Conservation (phyloP, 2,329 filamentous ascomycete species). For the Aplosporella prunicola region DNA sequence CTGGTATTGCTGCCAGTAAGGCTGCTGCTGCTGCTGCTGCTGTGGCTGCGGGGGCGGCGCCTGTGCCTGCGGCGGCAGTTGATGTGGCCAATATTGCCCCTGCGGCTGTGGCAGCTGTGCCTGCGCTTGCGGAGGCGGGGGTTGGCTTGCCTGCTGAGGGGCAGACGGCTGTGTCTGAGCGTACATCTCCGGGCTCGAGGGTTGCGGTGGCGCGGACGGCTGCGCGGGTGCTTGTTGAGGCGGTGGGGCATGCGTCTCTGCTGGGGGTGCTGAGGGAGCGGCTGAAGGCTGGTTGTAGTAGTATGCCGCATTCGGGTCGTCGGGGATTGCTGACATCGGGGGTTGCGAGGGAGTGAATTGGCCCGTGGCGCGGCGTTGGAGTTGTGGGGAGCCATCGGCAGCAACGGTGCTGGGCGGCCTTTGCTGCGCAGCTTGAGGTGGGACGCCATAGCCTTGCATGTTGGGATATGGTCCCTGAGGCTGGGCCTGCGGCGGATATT, state of each 20-base stretch:
- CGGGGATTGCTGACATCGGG: constrained; percentile 23
- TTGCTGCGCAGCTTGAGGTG: constrained; percentile 18
- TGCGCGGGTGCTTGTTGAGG: constrained; percentile 9
- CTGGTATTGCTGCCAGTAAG: constrained; percentile 14
- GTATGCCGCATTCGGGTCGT: constrained; percentile 21
- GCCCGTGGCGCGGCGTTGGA: constrained; percentile 25
- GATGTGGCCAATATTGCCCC: too few relatives aligned
- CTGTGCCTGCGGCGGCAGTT: constrained; percentile 10
- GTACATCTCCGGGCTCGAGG: constrained; percentile 8
- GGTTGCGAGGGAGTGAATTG: constrained; percentile 26
- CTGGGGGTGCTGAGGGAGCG: constrained; percentile 10
- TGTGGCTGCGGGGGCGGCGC: constrained; percentile 9
- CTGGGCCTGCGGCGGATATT: constrained; percentile 25
- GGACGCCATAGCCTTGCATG: constrained; percentile 16
- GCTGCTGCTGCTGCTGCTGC: constrained; percentile 11
- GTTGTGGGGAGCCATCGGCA: constrained; percentile 22
- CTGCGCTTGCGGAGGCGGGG: constrained; percentile 18
- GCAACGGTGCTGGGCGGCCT: constrained; percentile 18
- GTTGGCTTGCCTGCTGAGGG: constrained; percentile 16
- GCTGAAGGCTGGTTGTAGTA: constrained; percentile 12
- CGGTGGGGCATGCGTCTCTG: constrained; percentile 12
- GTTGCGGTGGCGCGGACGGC: constrained; percentile 2
- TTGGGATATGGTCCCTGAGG: constrained; percentile 24
- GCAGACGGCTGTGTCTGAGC: constrained; percentile 15
- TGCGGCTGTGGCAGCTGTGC: constrained; percentile 11